Base-by-base conservation (phyloP, 2,329 filamentous ascomycete genomes). In the Aspergillus sp. region DNA sequence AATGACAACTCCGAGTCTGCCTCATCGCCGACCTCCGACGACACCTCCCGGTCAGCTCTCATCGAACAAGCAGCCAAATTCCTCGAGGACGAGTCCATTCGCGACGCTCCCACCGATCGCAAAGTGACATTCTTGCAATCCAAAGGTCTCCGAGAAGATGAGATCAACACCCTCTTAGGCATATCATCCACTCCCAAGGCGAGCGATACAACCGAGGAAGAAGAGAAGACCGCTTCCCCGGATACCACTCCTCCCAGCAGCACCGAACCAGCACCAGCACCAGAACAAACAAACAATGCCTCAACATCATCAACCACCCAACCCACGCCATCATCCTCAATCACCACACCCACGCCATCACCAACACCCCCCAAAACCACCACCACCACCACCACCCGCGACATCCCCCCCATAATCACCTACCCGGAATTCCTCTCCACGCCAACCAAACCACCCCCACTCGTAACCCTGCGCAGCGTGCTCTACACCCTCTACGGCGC, bases 51-150 rank as follows among this genome's bases (percentile, higher is more conserved):
- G 67, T 63, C 72, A 65, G 62, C 69, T 47, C 73, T 83, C 12
- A 70, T 91, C 38, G 86, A 91, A 15, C 86, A 92, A 71, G 92
- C 92, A 28, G 83, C 84, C 47, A 85, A 82, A 56, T 97, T 97
- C 71, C 83, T 97, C 4, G 81, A 90, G 54, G 89, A 96, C 62
- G 87, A 90, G 7, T 81, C 83, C 19, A 90, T 97, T 59, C 86
- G 84, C 60, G 80, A 89, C 74, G 87, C 89, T 36, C 82, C 89
- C 0, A 82, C 83, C 48, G 89, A 91, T 58, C 88, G 87, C 76
- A 96, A 96, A 79, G 80, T 85, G 19, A 84, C 85, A 7, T 97
- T 97, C 67, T 79, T 97, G 1, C 84, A 88, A 70, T 86, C 85
- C 54, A 97, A 97, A 74, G 91, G 91, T 3, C 79, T 97, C 7